A percentile compares a stretch with the other conserved stretches of the same genome.
Conservation (phyloP, 2,329 filamentous ascomycete species). For the Proliferodiscus dingleyae region DNA sequence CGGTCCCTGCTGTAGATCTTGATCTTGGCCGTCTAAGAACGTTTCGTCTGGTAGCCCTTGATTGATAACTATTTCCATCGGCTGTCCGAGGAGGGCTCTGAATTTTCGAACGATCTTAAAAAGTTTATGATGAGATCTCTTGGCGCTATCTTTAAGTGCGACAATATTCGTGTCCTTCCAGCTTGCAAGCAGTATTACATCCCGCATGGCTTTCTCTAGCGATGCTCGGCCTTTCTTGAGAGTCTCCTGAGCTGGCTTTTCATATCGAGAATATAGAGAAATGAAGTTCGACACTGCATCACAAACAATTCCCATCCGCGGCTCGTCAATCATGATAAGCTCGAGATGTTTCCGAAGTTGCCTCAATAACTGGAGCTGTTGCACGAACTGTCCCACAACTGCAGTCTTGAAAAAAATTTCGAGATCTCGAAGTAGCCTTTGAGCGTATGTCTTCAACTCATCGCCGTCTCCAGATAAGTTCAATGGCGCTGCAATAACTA, state of each 20-base stretch:
- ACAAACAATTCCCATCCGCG: constrained; percentile 52
- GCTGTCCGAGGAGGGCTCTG: constrained; percentile 69
- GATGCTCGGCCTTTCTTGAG: constrained; percentile 63
- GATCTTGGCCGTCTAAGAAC: neutral
- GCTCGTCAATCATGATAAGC: constrained; percentile 55
- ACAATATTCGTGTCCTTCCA: constrained; percentile 98
- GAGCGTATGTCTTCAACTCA: constrained; percentile 58
- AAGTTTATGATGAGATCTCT: constrained; percentile 84
- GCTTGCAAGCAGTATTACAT: constrained; percentile 87
- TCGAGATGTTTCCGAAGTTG: constrained; percentile 62
- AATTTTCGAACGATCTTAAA: constrained; percentile 92
- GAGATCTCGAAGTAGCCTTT: constrained; percentile 68
- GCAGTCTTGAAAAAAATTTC: constrained; percentile 75
- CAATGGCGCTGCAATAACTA: constrained; percentile 71
- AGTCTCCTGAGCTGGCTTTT: constrained; percentile 57
- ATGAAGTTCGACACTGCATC: constrained; percentile 73
- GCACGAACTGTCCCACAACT: constrained; percentile 73
- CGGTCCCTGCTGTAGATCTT: constrained; percentile 4
- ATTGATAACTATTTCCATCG: constrained; percentile 61
- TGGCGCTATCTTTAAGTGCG: constrained; percentile 81
- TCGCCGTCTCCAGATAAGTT: constrained; percentile 55
- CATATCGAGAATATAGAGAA: constrained; percentile 67
- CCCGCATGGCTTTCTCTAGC: constrained; percentile 89
- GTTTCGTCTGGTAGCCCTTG: constrained; percentile 50
- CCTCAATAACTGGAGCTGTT: constrained; percentile 65